phyloP scores from a whole-genome alignment of 2,329 filamentous ascomycete species.

The Fusarium robinianum region DNA sequence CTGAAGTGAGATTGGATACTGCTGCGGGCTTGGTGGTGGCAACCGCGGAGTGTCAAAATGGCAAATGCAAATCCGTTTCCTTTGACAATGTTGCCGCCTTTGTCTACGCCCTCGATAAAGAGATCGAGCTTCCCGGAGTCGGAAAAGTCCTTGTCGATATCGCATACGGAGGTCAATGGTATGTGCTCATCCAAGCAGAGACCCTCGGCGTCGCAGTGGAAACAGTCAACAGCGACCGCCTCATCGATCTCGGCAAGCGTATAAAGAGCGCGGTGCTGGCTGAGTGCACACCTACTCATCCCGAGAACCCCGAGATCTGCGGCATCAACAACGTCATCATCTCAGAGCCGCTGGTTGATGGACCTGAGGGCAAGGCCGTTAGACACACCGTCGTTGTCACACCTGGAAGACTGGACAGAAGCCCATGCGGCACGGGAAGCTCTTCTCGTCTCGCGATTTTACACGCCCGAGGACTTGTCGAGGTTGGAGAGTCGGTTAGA shows the following conservation, averaged over 20 bases:
- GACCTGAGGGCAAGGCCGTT: conserved; percentile 3
- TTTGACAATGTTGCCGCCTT: conserved; percentile 50
- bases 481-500: conserved; percentile 41
- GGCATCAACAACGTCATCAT: conserved; percentile 48
- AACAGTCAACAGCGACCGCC: conserved; percentile 36
- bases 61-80: conserved; percentile 46
- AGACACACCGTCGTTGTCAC: conserved; percentile 49
- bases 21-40: conserved; percentile 43
- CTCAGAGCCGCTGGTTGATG: conserved; percentile 39
- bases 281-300: conserved; percentile 44
- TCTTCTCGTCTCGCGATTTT: conserved; percentile 48
- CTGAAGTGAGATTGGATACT: conserved; percentile 38
- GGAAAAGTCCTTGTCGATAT: conserved; percentile 46
- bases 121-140: conserved; percentile 45
- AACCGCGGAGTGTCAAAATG: conserved; percentile 45
- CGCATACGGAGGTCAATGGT: conserved; percentile 41
- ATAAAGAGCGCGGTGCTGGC: conserved; percentile 47
- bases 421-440: conserved; percentile 51
- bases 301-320: conserved; percentile 45
- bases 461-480: conserved; percentile 44
- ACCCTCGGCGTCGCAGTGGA: conserved; percentile 41
- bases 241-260: conserved; percentile 48
- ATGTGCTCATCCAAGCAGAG: conserved; percentile 33
- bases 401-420: conserved; percentile 49
- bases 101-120: conserved; percentile 44